Conservation (phyloP, 192 early-diverging fungal genomes). For the Gaertneriomyces sp. region DNA sequence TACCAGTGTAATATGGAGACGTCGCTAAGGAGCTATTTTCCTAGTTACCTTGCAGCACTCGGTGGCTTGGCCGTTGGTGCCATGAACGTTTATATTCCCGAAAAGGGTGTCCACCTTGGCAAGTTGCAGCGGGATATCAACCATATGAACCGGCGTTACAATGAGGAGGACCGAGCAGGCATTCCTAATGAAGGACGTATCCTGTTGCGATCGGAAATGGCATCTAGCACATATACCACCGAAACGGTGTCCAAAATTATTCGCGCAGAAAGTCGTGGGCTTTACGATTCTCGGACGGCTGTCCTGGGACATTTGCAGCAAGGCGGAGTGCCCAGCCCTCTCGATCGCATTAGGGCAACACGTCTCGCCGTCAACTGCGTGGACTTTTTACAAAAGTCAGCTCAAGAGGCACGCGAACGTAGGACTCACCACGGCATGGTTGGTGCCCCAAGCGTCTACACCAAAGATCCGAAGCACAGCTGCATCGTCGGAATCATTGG, state of each 20-base stretch:
- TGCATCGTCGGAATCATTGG: constrained; percentile 81
- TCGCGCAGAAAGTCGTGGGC: constrained; percentile 77
- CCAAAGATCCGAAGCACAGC: constrained; percentile 53
- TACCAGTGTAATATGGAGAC: neutral
- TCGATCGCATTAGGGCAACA: constrained; percentile 93
- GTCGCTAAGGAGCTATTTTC: neutral
- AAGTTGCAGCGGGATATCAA: constrained; percentile 80
- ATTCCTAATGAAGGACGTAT: constrained; percentile 74
- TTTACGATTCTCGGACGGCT: constrained; percentile 87
- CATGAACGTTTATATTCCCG: constrained; percentile 89
- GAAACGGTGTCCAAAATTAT: constrained; percentile 81
- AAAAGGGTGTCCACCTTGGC: constrained; percentile 77
- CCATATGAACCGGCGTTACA: constrained; percentile 76
- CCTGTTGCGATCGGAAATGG: constrained; percentile 64
- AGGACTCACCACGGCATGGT: constrained; percentile 22
- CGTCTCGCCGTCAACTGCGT: constrained; percentile 76
- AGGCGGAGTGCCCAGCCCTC: constrained; percentile 86
- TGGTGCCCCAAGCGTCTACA: constrained; percentile 36
- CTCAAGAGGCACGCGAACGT: constrained; percentile 44
- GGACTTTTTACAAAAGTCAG: constrained; percentile 75
- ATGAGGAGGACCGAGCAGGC: constrained; percentile 62
- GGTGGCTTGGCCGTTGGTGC: constrained; percentile 84
- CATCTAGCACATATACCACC: constrained; percentile 82
- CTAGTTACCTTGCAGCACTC: constrained; percentile 73
- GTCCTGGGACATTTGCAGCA: constrained; percentile 95